A percentile compares a stretch with the other conserved stretches of the same genome.
These are phyloP conservation scores for Pseudocercospora vitis DNA, from an alignment of 2,329 filamentous ascomycete species.

Conservation along the genomic window DNA sequence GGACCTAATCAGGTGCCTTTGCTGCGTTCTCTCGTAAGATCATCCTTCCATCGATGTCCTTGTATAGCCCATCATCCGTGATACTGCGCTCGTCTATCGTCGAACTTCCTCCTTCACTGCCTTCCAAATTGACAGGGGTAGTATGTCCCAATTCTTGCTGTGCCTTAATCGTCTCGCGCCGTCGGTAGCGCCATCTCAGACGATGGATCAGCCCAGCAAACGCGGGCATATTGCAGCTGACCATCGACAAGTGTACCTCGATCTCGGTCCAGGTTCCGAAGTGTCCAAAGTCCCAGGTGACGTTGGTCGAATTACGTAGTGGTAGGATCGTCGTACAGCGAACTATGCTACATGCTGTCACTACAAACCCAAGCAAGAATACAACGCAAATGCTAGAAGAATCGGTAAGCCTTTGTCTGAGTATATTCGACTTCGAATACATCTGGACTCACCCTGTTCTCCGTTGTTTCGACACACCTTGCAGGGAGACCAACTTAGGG, in stretches of 20 bases:
- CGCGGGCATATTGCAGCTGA: constrained; percentile 19
- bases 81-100: background rate
- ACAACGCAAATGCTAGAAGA: constrained; percentile 13
- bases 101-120: background rate
- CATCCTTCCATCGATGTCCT: background rate
- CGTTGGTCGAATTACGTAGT: constrained; percentile 17
- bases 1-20: background rate
- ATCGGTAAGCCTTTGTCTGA: background rate
- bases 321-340: constrained; percentile 16
- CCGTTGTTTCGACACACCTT: constrained; percentile 11
- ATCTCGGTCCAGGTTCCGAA: constrained; percentile 16
- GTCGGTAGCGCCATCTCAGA: constrained; percentile 6
- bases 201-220: constrained; percentile 18
- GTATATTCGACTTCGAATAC: too few species aligned
- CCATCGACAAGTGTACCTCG: constrained; percentile 16
- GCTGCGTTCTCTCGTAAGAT: background rate
- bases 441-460: constrained; percentile 12
- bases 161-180: background rate
- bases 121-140: background rate
- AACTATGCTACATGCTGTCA: constrained; percentile 20
- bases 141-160: background rate
- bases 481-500: constrained; percentile 16
- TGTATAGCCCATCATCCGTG: background rate
- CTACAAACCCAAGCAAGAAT: constrained; percentile 20
- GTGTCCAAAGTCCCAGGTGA: constrained; percentile 18